Percentiles rank a stretch among this genome's conserved stretches.
Conservation (phyloP, 78 protist species). For the Dictyostelium citrinum region DNA sequence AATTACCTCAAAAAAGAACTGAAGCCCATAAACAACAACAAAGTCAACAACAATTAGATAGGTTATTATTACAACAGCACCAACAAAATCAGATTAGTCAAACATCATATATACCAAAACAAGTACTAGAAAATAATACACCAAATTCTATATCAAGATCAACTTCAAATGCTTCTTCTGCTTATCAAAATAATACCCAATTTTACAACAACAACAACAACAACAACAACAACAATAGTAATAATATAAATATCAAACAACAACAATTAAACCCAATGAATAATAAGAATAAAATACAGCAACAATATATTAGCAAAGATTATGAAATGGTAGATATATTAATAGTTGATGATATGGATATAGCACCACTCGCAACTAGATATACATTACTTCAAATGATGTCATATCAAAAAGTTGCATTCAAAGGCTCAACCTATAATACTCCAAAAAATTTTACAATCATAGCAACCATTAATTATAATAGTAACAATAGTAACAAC, state of each 20-base stretch:
- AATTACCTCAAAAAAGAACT: neutral
- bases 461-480: constrained; percentile 24
- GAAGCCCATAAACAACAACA: neutral
- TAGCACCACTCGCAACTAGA: constrained; percentile 63
- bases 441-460: constrained; percentile 28
- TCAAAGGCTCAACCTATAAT: constrained; percentile 20
- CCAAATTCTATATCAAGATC: constrained; percentile 19
- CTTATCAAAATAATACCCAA: neutral
- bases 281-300: neutral
- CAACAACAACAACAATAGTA: neutral
- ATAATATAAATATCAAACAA: neutral
- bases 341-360: constrained; percentile 55
- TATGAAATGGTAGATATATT: constrained; percentile 60
- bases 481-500: neutral
- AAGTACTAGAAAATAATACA: neutral
- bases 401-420: constrained; percentile 55
- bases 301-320: neutral
- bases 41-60: neutral
- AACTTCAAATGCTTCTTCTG: constrained; percentile 6
- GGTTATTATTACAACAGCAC: neutral
- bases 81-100: neutral
- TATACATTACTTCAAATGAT: constrained; percentile 69
- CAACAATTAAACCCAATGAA: neutral
- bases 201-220: neutral
- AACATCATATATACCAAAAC: neutral